These are phyloP conservation scores for Pachyrhizus erosus DNA, from an alignment of 306 rosid genomes.

Conservation along the genomic window DNA sequence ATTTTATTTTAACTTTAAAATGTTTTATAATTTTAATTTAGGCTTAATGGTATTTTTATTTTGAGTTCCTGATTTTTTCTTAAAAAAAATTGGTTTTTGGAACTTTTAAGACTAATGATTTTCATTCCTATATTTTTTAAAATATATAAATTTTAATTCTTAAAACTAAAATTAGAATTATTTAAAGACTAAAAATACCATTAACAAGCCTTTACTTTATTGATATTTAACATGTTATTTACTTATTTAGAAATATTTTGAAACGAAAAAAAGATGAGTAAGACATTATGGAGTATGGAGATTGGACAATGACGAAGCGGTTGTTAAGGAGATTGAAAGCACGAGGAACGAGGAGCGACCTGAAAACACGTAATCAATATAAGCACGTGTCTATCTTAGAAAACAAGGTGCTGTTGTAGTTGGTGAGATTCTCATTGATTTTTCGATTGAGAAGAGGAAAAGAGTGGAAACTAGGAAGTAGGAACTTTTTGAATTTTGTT, in stretches of 20 bases:
- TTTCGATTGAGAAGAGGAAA: slow-evolving; percentile 9
- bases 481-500: slow-evolving; percentile 29
- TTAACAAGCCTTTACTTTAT: not conserved
- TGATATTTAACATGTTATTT: not conserved
- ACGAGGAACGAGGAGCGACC: not conserved
- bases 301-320: slow-evolving; percentile 4
- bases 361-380: slow-evolving; percentile 34
- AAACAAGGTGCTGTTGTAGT: slow-evolving; percentile 22
- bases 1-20: too few species aligned
- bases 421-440: slow-evolving; percentile 41
- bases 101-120: too few species aligned
- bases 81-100: too few species aligned
- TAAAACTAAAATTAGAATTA: too few species aligned
- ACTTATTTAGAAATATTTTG: not conserved
- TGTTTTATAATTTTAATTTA: too few species aligned
- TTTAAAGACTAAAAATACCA: too few species aligned
- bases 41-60: too few species aligned
- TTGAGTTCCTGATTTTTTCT: too few species aligned
- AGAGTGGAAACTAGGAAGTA: not conserved
- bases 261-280: not conserved
- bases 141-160: too few species aligned
- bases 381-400: slow-evolving; percentile 38
- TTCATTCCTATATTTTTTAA: too few species aligned
- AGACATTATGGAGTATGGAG: not conserved
- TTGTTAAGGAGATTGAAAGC: slow-evolving; percentile 29